These are phyloP conservation scores for Septoria linicola DNA, from an alignment of 2,329 filamentous ascomycete species.

Conservation along the genomic window DNA sequence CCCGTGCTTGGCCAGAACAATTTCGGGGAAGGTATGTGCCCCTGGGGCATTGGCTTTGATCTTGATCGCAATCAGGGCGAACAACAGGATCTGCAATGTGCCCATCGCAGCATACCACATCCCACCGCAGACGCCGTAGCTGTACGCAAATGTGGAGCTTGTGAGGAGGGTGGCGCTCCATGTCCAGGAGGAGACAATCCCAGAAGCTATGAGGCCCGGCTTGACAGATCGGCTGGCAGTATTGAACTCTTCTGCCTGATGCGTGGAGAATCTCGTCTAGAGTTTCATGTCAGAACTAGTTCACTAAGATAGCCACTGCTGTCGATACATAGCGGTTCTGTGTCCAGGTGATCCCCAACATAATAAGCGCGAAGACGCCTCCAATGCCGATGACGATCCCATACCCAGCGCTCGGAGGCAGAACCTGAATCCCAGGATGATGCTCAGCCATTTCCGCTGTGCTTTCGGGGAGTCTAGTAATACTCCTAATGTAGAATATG, in stretches of 20 bases:
- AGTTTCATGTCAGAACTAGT: neutral
- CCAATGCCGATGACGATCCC: conserved; percentile 73
- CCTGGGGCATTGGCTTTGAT: conserved; percentile 46
- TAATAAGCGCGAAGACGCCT: conserved; percentile 61
- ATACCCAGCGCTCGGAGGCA: conserved; percentile 27
- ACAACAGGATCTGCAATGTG: conserved; percentile 47
- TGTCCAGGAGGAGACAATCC: conserved; percentile 83
- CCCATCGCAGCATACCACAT: conserved; percentile 48
- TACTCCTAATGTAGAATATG: neutral
- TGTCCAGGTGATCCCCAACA: conserved; percentile 36
- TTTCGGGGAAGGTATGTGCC: conserved; percentile 45
- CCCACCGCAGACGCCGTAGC: conserved; percentile 40
- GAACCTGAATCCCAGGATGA: conserved; percentile 21
- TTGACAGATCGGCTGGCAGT: conserved; percentile 85
- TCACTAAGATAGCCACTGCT: conserved; percentile 46
- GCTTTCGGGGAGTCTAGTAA: neutral
- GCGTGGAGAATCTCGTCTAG: conserved; percentile 31
- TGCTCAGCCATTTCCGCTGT: conserved; percentile 7
- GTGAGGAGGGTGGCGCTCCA: conserved; percentile 51
- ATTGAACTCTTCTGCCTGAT: conserved; percentile 71
- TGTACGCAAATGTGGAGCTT: conserved; percentile 38
- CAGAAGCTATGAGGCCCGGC: conserved; percentile 79
- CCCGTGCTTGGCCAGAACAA: conserved; percentile 43
- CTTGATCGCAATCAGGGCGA: conserved; percentile 46
- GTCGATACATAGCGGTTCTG: conserved; percentile 61